Percentiles rank a stretch among this genome's conserved stretches.
phyloP scores from a whole-genome alignment of 2,329 filamentous ascomycete species.

The Beauveria sp. region DNA sequence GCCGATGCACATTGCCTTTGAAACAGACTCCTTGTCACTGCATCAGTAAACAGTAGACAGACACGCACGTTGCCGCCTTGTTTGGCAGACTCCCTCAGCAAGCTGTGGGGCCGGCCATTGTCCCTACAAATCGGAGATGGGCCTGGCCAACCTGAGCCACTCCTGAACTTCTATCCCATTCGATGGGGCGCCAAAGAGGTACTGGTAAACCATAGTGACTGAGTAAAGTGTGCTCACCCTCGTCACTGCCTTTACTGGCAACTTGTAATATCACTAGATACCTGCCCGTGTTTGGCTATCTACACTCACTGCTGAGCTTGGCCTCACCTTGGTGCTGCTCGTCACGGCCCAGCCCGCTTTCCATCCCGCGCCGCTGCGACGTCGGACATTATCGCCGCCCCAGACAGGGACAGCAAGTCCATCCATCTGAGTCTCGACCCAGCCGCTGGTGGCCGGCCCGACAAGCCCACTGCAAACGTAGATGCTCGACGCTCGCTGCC shows the following conservation, averaged over 20 bases:
- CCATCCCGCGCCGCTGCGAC: not conserved
- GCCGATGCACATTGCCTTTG: too few relatives aligned
- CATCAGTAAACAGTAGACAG: too few relatives aligned
- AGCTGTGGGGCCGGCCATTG: not conserved
- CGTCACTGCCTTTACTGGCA: not conserved
- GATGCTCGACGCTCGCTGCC: not conserved
- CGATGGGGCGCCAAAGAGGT: not conserved
- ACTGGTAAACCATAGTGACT: not conserved
- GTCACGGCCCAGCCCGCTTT: not conserved
- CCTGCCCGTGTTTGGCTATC: too few relatives aligned
- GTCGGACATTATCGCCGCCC: not conserved
- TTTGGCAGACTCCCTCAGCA: not conserved
- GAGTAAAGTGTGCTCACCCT: not conserved
- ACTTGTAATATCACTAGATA: too few relatives aligned
- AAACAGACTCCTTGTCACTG: too few relatives aligned
- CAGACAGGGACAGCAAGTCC: not conserved
- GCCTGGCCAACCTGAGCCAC: not conserved
- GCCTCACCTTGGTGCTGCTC: not conserved
- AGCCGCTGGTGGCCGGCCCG: not conserved
- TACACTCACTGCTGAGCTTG: not conserved
- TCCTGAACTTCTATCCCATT: constrained; percentile 4
- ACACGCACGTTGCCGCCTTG: not conserved
- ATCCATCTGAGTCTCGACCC: not conserved
- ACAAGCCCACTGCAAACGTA: not conserved
- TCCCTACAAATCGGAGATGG: constrained; percentile 5